These are phyloP conservation scores for Fusarium floridanum DNA, from an alignment of 2,329 filamentous ascomycete genomes.

Conservation along the genomic window DNA sequence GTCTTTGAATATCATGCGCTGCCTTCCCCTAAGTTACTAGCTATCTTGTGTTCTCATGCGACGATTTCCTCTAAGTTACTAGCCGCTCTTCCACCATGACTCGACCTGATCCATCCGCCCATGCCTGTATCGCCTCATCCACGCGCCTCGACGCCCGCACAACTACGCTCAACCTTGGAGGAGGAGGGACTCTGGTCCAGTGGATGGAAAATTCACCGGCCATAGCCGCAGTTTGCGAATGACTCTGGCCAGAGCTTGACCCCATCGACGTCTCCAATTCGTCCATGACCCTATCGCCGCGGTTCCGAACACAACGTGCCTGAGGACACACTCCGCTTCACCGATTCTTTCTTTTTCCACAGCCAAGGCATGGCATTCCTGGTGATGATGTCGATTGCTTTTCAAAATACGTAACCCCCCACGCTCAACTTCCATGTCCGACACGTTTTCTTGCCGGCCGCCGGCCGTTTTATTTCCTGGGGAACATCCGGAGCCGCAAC, in stretches of 20 bases:
- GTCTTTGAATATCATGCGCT: constrained; percentile 32
- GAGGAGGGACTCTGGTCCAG: not conserved
- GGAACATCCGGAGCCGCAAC: constrained; percentile 37
- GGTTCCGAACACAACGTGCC: not conserved
- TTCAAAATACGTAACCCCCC: constrained; percentile 3
- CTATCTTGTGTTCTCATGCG: constrained; percentile 14
- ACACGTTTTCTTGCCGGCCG: not conserved
- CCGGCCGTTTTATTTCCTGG: constrained; percentile 35
- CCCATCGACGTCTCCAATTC: not conserved
- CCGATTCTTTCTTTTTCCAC: constrained; percentile 3
- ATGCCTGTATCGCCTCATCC: constrained; percentile 19
- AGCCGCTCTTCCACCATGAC: constrained; percentile 24
- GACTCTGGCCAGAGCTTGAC: not conserved
- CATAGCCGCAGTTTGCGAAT: not conserved
- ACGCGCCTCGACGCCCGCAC: constrained; percentile 37
- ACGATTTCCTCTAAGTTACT: constrained; percentile 41
- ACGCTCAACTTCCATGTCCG: constrained; percentile 2
- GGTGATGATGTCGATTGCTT: not conserved
- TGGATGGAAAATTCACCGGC: constrained; percentile 4
- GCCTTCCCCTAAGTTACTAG: constrained; percentile 24
- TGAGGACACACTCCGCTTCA: not conserved
- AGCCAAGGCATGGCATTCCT: not conserved
- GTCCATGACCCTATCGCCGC: constrained; percentile 9
- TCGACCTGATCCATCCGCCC: constrained; percentile 9
- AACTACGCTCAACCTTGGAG: not conserved